Evolutionary conservation across 805 yeast species (phyloP).

Genomic region (Candida khao-thaluensis): DNA sequence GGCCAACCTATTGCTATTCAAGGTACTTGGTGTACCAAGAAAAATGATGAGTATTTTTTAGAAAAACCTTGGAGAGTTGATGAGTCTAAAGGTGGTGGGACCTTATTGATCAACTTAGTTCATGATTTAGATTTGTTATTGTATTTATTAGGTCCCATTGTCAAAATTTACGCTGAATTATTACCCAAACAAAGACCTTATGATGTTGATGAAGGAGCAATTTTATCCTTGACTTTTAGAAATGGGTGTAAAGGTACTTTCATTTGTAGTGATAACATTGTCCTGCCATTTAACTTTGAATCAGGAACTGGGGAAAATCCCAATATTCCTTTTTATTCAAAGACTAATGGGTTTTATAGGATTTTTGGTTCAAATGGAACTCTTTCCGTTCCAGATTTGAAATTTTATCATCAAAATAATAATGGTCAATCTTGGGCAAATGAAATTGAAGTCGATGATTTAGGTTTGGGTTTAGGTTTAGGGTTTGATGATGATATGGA

Average conservation of each 20-base stretch:
- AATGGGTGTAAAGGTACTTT: conserved; percentile 42
- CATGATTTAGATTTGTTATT: conserved; percentile 44
- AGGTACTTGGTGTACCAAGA: conserved; percentile 41
- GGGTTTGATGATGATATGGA: conserved; percentile 3
- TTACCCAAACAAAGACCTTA: conserved; percentile 30
- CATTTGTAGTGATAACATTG: conserved; percentile 41
- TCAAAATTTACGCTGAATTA: conserved; percentile 38
- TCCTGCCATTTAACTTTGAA: conserved; percentile 42
- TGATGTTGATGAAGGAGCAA: conserved; percentile 43
- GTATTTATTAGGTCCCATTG: conserved; percentile 40
- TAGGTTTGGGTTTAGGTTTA: conserved; percentile 1
- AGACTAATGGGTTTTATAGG: conserved; percentile 35
- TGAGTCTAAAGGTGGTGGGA: conserved; percentile 36
- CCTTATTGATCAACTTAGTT: conserved; percentile 39
- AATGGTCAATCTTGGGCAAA: conserved; percentile 23
- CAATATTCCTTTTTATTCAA: conserved; percentile 31
- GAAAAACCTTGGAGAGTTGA: conserved; percentile 42
- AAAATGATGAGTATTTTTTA: conserved; percentile 33
- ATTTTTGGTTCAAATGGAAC: conserved; percentile 41
- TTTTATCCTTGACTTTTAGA: conserved; percentile 35
- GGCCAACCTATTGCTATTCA: conserved; percentile 39
- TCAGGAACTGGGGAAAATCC: conserved; percentile 46
- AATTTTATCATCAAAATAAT: conserved; percentile 33
- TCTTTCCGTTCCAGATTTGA: conserved; percentile 40
- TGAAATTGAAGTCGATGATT: conserved; percentile 17